Evolutionary conservation across 176 grass and related monocot species (phyloP).

Genomic region (Raddia guianensis): DNA sequence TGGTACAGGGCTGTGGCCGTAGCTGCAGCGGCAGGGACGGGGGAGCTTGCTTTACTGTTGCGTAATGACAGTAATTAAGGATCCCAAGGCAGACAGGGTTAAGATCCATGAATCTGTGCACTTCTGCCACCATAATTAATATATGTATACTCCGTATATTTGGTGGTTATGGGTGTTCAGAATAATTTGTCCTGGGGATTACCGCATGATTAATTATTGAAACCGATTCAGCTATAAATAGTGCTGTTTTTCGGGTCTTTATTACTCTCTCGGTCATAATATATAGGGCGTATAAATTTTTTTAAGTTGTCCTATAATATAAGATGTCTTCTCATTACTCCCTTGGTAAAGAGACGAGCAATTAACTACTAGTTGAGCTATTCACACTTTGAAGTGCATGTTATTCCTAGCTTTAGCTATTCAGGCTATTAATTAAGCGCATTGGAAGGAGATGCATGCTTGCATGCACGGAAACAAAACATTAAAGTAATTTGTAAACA

Average conservation of each 20-base stretch:
- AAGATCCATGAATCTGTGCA: slow-evolving; percentile 21
- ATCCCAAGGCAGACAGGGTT: slow-evolving; percentile 40
- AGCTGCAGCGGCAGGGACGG: neutral
- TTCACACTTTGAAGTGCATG: too few relatives aligned
- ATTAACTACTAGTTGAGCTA: too few relatives aligned
- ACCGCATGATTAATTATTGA: neutral
- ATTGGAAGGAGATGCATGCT: too few relatives aligned
- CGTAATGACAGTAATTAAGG: slow-evolving; percentile 32
- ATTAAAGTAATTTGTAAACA: too few relatives aligned
- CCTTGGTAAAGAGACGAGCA: too few relatives aligned
- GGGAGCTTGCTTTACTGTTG: neutral
- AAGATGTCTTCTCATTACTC: too few relatives aligned
- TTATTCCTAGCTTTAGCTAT: too few relatives aligned
- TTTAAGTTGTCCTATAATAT: too few relatives aligned
- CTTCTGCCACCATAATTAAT: neutral
- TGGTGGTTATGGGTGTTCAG: neutral
- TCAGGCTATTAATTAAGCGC: too few relatives aligned
- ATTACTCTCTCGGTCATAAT: too few relatives aligned
- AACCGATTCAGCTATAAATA: neutral
- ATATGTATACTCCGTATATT: neutral
- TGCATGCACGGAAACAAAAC: too few relatives aligned
- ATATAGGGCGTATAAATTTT: too few relatives aligned
- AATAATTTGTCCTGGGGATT: neutral
- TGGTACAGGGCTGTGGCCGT: neutral
- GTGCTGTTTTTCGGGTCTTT: neutral